Evolutionary conservation across 768 basidiomycete species (phyloP).

Genomic region (Xanthoconium stramineum): DNA sequence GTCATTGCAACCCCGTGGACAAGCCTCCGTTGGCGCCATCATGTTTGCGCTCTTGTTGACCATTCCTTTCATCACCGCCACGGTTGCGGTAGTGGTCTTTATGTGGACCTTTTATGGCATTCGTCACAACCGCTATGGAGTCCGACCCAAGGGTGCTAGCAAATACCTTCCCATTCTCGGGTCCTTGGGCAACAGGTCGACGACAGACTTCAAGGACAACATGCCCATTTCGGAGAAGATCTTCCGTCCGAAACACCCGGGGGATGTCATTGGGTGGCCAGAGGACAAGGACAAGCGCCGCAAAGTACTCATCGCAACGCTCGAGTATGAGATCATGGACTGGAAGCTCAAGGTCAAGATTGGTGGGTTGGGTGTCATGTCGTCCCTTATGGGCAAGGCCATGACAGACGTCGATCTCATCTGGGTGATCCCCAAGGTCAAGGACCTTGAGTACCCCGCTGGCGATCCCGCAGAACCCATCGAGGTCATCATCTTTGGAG

Average conservation of each 20-base stretch:
- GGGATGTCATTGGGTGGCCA: constrained; percentile 94
- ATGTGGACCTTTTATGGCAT: constrained; percentile 97
- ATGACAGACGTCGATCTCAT: constrained; percentile 96
- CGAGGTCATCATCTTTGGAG: constrained; percentile 95
- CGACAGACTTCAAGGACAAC: constrained; percentile 65
- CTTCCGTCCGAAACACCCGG: constrained; percentile 55
- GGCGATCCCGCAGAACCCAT: constrained; percentile 92
- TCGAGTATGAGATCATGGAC: constrained; percentile 96
- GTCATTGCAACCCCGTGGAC: constrained; percentile 78
- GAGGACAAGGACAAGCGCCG: constrained; percentile 89
- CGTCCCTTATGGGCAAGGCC: constrained; percentile 94
- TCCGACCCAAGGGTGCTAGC: constrained; percentile 63
- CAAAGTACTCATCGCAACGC: constrained; percentile 86
- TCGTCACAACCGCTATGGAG: constrained; percentile 89
- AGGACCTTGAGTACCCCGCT: constrained; percentile 88
- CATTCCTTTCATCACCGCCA: constrained; percentile 84
- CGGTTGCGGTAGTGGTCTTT: constrained; percentile 80
- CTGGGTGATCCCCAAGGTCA: constrained; percentile 94
- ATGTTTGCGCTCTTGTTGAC: constrained; percentile 81
- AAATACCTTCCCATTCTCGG: constrained; percentile 91
- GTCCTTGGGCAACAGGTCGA: constrained; percentile 58
- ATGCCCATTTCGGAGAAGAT: constrained; percentile 67
- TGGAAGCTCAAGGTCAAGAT: constrained; percentile 99
- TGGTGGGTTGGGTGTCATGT: constrained; percentile 97
- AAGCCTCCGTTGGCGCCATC: constrained; percentile 76